Base-by-base conservation (phyloP, 2,329 filamentous ascomycete genomes). In the Trichoderma aggressivum region DNA sequence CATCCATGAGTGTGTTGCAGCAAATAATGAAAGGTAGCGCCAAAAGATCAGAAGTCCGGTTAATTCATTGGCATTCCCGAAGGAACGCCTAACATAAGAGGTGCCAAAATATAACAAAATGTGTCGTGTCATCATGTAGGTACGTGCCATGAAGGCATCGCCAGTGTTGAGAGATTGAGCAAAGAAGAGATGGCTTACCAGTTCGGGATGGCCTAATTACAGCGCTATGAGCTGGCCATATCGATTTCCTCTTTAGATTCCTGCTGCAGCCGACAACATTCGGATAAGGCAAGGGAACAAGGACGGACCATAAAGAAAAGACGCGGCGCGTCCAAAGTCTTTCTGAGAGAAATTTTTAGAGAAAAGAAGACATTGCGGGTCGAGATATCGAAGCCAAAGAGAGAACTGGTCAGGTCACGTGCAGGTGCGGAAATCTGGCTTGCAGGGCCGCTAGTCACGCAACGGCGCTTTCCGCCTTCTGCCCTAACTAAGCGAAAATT, bases 11-110 rank as follows among this genome's bases (percentile, higher is more conserved):
- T 69, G 39, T 34, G 4, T 60, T 30, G 21, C 14, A 61, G 21
- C 26, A 69, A 18, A 3, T 18, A 16, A 36, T 53, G 39, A 39
- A 26, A 16, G 50, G 36, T n/a, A 58, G 61, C 72, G 75, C 74
- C 70, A 28, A 75, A 53, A 34, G 72, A 78, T 94, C 92, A 94
- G 92, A 94, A 93, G 92, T 94, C 91, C 91, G 85, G 85, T 92
- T 86, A 88, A 92, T 93, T 93, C 92, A 94, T 92, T 82, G 90
- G 86, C 84, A 5, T 21, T 32, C 56, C 79, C 39, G 39, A 81
- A 85, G 84, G 80, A 28, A 43, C 7, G 86, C 86, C 90, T 96
- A 91, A 93, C 89, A 94, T 94, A 96, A 97, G 94, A 97, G 94
- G 94, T 97, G 94, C 94, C 94, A 97, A 84, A 85, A 53, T 56